phyloP scores from a whole-genome alignment of 768 basidiomycete species.

The Phylloporus sp. region DNA sequence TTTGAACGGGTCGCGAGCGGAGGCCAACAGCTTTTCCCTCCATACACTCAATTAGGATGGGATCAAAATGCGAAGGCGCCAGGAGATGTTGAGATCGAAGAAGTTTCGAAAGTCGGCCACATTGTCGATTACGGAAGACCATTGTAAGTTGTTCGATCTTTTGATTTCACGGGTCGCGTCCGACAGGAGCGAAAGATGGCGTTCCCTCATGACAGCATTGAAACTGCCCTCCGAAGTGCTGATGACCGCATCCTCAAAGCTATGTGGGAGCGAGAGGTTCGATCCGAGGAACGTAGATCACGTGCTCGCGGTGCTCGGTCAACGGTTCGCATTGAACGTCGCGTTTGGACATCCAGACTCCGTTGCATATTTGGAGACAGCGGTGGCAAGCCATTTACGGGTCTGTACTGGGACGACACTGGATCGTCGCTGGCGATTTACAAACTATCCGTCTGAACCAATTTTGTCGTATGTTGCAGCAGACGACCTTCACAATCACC shows the following conservation, averaged over 20 bases:
- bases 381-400: constrained; percentile 3
- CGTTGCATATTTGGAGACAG: not conserved
- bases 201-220: not conserved
- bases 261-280: not conserved
- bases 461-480: constrained; percentile 5
- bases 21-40: too few species aligned
- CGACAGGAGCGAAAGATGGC: not conserved
- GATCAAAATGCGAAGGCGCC: too few species aligned
- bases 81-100: too few species aligned
- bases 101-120: too few species aligned
- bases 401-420: not conserved
- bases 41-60: too few species aligned
- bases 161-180: not conserved
- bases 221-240: not conserved
- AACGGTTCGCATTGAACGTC: not conserved
- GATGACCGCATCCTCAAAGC: not conserved
- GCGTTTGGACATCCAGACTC: not conserved
- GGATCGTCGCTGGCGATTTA: constrained; percentile 1
- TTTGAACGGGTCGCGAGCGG: too few species aligned
- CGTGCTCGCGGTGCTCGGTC: not conserved
- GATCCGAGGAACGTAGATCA: not conserved
- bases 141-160: not conserved
- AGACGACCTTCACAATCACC: not conserved
- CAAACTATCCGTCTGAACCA: constrained; percentile 10
- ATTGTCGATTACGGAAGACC: not conserved